Percentiles rank a stretch among this genome's conserved stretches.
These are phyloP conservation scores for Triangularia setosa DNA, from an alignment of 2,329 filamentous ascomycete genomes.

Conservation along the genomic window DNA sequence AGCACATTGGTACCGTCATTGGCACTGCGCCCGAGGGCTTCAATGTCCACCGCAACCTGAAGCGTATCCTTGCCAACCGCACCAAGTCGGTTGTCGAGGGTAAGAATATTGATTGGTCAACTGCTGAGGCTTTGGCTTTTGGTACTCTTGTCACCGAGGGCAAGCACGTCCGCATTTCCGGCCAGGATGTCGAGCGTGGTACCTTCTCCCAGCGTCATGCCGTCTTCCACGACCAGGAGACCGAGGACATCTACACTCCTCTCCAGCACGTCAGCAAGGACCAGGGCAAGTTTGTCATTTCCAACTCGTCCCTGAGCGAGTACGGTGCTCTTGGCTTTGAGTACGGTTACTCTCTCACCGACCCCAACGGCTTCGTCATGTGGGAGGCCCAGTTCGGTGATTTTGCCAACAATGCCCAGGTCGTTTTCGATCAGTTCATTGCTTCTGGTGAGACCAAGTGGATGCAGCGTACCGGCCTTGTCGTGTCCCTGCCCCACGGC, in stretches of 20 bases:
- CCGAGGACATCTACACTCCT: slow-evolving; percentile 86
- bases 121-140: slow-evolving; percentile 92
- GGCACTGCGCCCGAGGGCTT: slow-evolving; percentile 79
- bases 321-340: slow-evolving; percentile 84
- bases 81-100: slow-evolving; percentile 91
- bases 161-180: slow-evolving; percentile 94
- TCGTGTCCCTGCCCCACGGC: slow-evolving; percentile 94
- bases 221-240: slow-evolving; percentile 97
- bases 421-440: slow-evolving; percentile 98
- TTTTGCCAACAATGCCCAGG: slow-evolving; percentile 99
- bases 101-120: slow-evolving; percentile 95
- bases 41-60: slow-evolving; percentile 87
- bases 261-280: slow-evolving; percentile 84
- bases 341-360: slow-evolving; percentile 96
- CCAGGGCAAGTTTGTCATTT: slow-evolving; percentile 93
- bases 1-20: slow-evolving; percentile 79
- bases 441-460: slow-evolving; percentile 97
- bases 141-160: slow-evolving; percentile 87
- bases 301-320: slow-evolving; percentile 82
- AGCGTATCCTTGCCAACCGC: slow-evolving; percentile 86
- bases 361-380: slow-evolving; percentile 95
- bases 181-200: slow-evolving; percentile 98
- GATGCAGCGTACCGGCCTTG: slow-evolving; percentile 95
- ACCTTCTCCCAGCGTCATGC: slow-evolving; percentile 98
- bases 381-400: slow-evolving; percentile 99